Evolutionary conservation across 2,329 filamentous ascomycete genomes (phyloP).

Genomic region (Stemphylium beticola): DNA sequence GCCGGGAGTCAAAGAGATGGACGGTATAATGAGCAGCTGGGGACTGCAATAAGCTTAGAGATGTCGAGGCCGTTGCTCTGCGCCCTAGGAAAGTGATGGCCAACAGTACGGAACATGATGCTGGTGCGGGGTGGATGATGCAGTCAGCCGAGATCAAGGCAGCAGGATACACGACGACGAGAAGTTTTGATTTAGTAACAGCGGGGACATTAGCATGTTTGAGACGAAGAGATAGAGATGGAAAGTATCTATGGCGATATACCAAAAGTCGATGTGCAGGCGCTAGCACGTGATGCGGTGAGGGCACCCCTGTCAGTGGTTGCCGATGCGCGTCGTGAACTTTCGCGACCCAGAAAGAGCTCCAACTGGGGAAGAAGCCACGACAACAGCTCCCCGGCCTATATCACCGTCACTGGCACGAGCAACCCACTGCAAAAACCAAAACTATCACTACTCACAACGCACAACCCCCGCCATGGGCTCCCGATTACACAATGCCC

Average conservation of each 20-base stretch:
- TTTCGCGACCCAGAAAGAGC: constrained; percentile 38
- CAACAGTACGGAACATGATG: background rate
- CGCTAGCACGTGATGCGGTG: constrained; percentile 34
- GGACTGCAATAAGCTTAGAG: background rate
- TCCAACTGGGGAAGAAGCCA: constrained; percentile 31
- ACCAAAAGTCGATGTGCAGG: background rate
- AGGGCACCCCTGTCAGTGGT: constrained; percentile 31
- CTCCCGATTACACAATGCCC: constrained; percentile 88
- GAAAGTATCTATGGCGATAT: background rate
- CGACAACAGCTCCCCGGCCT: constrained; percentile 13
- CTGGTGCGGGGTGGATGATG: background rate
- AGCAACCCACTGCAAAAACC: background rate
- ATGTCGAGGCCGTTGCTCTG: background rate
- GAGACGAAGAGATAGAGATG: no score
- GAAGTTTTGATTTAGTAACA: no score
- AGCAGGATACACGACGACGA: no score
- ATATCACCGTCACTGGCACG: background rate
- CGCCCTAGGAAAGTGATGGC: no score
- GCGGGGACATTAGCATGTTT: no score
- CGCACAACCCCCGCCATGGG: constrained; percentile 56
- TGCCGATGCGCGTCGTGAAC: constrained; percentile 38
- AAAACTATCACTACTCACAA: background rate
- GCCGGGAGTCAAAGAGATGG: background rate
- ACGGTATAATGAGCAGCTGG: background rate
- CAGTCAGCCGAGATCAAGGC: background rate